Conservation (phyloP, 2,329 filamentous ascomycete genomes). For the Arthroderma sp. region DNA sequence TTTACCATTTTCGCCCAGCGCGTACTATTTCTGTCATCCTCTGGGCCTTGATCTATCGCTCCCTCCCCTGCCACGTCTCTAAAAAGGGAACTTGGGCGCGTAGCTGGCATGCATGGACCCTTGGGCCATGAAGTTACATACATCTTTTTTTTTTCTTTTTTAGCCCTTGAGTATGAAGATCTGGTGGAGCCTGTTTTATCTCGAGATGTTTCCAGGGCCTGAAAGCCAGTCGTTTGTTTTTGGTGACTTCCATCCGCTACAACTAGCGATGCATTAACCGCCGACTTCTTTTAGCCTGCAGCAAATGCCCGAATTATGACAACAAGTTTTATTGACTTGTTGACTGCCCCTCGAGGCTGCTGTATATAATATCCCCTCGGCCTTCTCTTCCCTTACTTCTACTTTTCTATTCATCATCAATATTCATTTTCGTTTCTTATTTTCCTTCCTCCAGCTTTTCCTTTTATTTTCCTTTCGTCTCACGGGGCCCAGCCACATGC, state of each 20-base stretch:
- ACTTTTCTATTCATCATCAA: neutral
- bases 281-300: neutral
- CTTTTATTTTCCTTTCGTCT: slow-evolving; percentile 3
- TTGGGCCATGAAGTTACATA: no score
- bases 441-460: slow-evolving; percentile 1
- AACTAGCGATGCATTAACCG: slow-evolving; percentile 2
- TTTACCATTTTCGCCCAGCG: no score
- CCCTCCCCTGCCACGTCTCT: no score
- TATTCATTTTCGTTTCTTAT: slow-evolving; percentile 1
- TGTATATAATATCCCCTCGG: slow-evolving; percentile 2
- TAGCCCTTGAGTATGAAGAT: no score
- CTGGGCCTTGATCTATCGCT: no score
- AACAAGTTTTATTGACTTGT: no score
- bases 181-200: no score
- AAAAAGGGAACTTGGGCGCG: no score
- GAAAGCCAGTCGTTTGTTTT: slow-evolving; percentile 2
- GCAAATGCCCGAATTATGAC: no score
- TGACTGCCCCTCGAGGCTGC: neutral
- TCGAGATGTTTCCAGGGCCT: neutral
- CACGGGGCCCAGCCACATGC: slow-evolving; percentile 10
- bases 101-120: no score
- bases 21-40: no score
- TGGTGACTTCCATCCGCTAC: neutral
- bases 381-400: neutral
- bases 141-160: no score